phyloP scores from a whole-genome alignment of 805 yeast species.

The Scheffersomyces stipitis region DNA sequence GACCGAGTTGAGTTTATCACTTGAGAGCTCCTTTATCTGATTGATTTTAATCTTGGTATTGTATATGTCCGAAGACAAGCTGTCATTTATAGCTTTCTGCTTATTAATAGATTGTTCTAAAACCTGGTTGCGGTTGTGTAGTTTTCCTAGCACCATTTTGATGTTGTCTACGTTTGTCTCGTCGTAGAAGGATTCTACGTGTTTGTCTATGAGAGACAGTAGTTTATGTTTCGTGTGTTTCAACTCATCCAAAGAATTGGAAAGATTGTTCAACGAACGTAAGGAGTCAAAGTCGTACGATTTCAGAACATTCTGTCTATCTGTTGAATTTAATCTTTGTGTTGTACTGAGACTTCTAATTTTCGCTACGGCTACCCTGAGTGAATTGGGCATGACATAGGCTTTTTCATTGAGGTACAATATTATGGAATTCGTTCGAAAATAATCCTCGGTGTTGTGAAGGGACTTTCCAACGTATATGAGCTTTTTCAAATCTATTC shows the following conservation, averaged over 20 bases:
- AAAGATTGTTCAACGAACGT: conserved; percentile 25
- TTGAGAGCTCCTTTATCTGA: conserved; percentile 12
- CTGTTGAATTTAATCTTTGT: not conserved
- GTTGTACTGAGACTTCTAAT: not conserved
- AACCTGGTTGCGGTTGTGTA: conserved; percentile 6
- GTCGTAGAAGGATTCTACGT: conserved; percentile 1
- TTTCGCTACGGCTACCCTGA: conserved; percentile 2
- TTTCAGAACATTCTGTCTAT: not conserved
- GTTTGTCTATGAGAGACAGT: conserved; percentile 17
- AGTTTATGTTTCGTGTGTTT: conserved; percentile 20
- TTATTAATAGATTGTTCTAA: conserved; percentile 16
- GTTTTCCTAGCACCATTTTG: conserved; percentile 2
- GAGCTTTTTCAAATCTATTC: conserved; percentile 17
- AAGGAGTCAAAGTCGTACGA: conserved; percentile 32
- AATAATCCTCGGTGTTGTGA: conserved; percentile 12
- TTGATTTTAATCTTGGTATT: conserved; percentile 21
- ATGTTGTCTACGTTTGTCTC: conserved; percentile 5
- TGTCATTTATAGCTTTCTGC: conserved; percentile 25
- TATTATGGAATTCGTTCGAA: conserved; percentile 19
- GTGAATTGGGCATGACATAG: conserved; percentile 16
- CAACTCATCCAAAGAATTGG: conserved; percentile 30
- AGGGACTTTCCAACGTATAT: conserved; percentile 7
- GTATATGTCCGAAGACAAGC: conserved; percentile 18
- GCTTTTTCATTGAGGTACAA: conserved; percentile 18
- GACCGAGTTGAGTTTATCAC: conserved; percentile 16